Base-by-base conservation (phyloP, 345 rosid species). In the Gossypium arboreum region DNA sequence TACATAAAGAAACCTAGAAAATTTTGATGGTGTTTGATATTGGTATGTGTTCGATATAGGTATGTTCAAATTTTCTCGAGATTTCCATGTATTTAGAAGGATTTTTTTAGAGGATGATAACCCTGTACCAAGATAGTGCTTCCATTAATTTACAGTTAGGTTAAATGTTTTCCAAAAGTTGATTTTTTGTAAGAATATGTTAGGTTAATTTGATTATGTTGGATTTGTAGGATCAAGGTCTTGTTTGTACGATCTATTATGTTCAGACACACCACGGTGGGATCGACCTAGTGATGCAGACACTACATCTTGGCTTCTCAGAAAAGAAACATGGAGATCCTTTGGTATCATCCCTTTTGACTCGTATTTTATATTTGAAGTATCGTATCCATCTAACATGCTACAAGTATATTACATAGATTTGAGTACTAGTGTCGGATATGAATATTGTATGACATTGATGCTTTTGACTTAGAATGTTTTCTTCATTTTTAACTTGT, bases 181-280 rank as follows among this genome's bases (percentile, higher is more conserved):
- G 7, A 34, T 0, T 39, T 45, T 43, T 44, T 43, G 16, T 45
- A 25, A 44, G 22, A 11, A 16, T 71, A 12, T 67, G 60, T 57
- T 76, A 27, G 56, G 63, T 27, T 68, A 18, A 68, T 69, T 50
- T 41, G 29, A 39, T 51, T 15, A 55, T 68, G 45, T 71, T 65
- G 29, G 41, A 70, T 56, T 74, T 68, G 17, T 51, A 86, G 90
- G 86, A 78, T 55, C 91, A 12, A 85, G 81, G 57, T 79, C 85
- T 70, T 81, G 88, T 82, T 86, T 90, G 22, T 85, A 77, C 57
- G 93, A 94, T 78, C 90, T 91, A 73, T 76, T 89, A 68, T 72
- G 71, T 71, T 73, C 83, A 24, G 93, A 85, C 71, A 75, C 80
- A 73, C 81, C 90, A 5, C 68, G 57, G 63, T 80, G 85, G 81